Base-by-base conservation (phyloP, 139 green algal species). In the Zygnema circumcarinatum region DNA sequence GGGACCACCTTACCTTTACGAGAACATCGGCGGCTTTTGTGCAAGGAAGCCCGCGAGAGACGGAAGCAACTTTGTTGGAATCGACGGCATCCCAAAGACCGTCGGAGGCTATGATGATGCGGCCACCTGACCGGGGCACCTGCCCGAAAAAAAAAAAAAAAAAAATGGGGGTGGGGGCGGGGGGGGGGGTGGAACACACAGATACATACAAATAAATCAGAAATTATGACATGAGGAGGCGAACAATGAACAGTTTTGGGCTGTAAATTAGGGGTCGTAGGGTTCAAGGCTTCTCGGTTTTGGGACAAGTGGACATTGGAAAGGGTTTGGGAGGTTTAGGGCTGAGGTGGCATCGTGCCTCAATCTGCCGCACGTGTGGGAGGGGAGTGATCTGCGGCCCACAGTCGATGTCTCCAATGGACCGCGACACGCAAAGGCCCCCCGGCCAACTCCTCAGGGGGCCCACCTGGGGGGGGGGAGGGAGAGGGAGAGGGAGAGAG, bases 361-460 rank as follows among this genome's bases (percentile, higher is more conserved):
- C 16, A 52, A 95, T 92, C 93, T 98, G 96, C 11, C 81, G 90
- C 47, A 98, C 94, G 86, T 98, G 94, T 0, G 96, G 96, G 53
- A 96, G 74, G 0, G 95, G 92, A 35, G 97, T 86, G 20, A 98
- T 93, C 62, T 92, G 90, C 0, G 92, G 80, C 0, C 96, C 96
- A 0, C 95, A 95, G 78, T 98, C 96, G 84, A 96, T 91, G 82
- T 98, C 96, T 1, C 96, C 96, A 0, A 98, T 93, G 1, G 94
- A 94, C 0, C 96, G 88, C 1, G 93, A 95, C 22, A 98, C 93
- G 68, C 94, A 96, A 74, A 98, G 90, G 1, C 96, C 96, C 2
- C 96, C 96, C 1, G 96, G 96, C 96, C 96, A 98, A 3, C 96
- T 90, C 39, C 96, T 92, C 52, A 98, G 89, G 0, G 96, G 96